Evolutionary conservation across 2,329 filamentous ascomycete species (phyloP), one percentile per base, ranked within the genome.

Genomic region (Dactylellina drechsleri): DNA sequence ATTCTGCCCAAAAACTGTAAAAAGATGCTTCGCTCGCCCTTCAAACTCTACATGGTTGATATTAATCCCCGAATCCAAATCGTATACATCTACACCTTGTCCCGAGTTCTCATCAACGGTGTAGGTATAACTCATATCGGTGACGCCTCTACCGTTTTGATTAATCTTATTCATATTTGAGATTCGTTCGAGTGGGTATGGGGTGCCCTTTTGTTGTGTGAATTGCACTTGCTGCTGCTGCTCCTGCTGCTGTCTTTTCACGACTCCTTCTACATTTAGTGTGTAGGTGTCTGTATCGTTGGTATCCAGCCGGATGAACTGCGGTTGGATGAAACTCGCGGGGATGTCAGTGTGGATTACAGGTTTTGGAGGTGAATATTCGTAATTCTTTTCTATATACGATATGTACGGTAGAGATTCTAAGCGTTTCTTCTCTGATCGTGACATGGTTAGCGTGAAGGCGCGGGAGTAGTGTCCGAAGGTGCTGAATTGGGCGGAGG

Each of bases 31-130:
- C 1, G 78, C 78, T n/a, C 78, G 74, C 13, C 77, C 77, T 3
- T 78, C 80, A 43, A 80, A 80, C 16, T 79, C 79, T 15, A 75
- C 74, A 59, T 79, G 76, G 7, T 77, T 57, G 7, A 77, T 66
- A 26, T 78, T 77, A 52, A 80, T 83, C 1, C 84, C 84, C 1
- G 84, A 84, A 77, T 85, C 84, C 43, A 85, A 80, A 49, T 85
- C 79, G 75, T 85, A 85, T 16, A 83, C 81, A 59, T 83, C 85
- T 2, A 83, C 84, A 12, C 81, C 83, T 52, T 80, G 80, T 4
- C 83, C 84, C 4, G 78, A 77, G 13, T 59, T 75, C n/a, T 49
- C 50, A 16, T 65, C 79, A 16, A 82, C 83, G 23, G 79, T 76
- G 60, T 83, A 83, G 6, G 60, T 77, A 12, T 78, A 84, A 71